Evolutionary conservation across 2,329 filamentous ascomycete genomes (phyloP).

Genomic region (Pyricularia grisea): DNA sequence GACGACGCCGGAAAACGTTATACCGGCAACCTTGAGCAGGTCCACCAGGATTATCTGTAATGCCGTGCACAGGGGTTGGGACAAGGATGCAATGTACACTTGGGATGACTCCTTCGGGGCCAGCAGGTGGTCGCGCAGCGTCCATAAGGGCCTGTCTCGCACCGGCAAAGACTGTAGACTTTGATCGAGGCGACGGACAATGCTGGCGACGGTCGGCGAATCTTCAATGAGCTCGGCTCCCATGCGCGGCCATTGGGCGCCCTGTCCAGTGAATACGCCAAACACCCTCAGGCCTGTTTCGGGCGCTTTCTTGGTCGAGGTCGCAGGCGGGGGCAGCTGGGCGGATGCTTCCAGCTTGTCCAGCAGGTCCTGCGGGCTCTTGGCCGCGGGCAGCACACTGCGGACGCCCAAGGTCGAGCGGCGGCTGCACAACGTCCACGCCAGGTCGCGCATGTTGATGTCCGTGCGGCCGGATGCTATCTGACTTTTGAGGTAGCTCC

Average conservation of each 20-base stretch:
- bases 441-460: neutral
- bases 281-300: constrained; percentile 5
- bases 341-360: neutral
- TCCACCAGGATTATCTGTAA: constrained; percentile 21
- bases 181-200: neutral
- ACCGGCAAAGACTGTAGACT: neutral
- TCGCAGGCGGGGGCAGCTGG: neutral
- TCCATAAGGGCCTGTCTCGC: constrained; percentile 18
- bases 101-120: neutral
- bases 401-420: neutral
- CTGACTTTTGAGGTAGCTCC: neutral
- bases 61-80: constrained; percentile 20
- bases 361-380: neutral
- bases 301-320: constrained; percentile 3
- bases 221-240: constrained; percentile 4
- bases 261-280: constrained; percentile 15
- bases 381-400: neutral
- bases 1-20: constrained; percentile 16
- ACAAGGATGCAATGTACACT: constrained; percentile 5
- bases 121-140: constrained; percentile 18
- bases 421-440: neutral
- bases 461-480: neutral
- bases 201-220: neutral
- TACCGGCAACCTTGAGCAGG: constrained; percentile 15
- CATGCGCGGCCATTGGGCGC: constrained; percentile 15